Base-by-base conservation (phyloP, 2,329 filamentous ascomycete species). In the Colletotrichum paranaense region DNA sequence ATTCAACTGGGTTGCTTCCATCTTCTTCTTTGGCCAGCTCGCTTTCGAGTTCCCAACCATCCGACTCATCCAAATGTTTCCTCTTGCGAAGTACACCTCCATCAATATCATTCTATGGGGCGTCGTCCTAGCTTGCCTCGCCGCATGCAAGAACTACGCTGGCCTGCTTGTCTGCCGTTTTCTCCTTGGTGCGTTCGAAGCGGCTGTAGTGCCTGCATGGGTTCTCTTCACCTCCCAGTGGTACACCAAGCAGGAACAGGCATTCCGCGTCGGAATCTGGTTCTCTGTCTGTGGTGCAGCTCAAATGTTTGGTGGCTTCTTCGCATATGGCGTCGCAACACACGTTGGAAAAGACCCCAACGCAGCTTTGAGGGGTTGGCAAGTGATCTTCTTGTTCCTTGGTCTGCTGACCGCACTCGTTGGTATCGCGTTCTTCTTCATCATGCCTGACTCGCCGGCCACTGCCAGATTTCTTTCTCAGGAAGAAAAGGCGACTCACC, bases 191-290 rank as follows among this genome's bases (percentile, higher is more conserved):
- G 85, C 92, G 0, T 92, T 92, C 68, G 92, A 94, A 79, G 86
- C 91, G 0, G 90, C 91, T 0, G 91, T 94, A 1, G 92, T 91
- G 0, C 92, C 92, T 0, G 91, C 91, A 0, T 93, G 93, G 76
- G 89, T 90, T 0, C 84, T 94, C 1, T 87, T 94, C 76, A 93
- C 92, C 1, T 89, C 86, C 4, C 91, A 93, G 81, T 94, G 92
- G 92, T 94, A 93, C 77, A 94, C 92, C 1, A 91, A 91, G 79
- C 85, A 86, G 67, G 92, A 94, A 79, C 92, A 94, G 82, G 90
- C 89, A 1, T 83, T 86, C 0, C 84, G 92, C 9, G 89, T 88
- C 1, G 88, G 88, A 4, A 88, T 93, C 68, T 94, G 92, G 92
- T 93, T 93, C 81, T 88, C 84, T 62, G 93, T 92, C 83, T 81